Conservation (phyloP, 1,284 basidiomycete species). For the Sutorius eximius region DNA sequence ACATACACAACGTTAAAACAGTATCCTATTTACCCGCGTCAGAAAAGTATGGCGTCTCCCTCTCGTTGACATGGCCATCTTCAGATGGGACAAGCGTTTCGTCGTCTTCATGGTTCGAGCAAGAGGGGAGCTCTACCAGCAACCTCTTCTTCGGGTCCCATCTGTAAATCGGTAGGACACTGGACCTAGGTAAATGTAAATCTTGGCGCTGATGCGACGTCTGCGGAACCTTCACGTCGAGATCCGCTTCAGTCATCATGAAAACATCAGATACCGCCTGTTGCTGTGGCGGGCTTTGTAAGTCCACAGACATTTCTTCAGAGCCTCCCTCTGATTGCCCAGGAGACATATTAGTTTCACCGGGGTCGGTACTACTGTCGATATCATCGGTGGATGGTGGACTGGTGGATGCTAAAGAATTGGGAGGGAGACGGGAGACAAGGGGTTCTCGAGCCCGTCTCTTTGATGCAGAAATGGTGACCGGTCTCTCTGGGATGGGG, state of each 20-base stretch:
- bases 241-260: not conserved
- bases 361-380: not conserved
- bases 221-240: not conserved
- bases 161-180: conserved; percentile 9
- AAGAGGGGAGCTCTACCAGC: conserved; percentile 1
- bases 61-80: not conserved
- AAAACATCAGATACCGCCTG: not conserved
- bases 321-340: not conserved
- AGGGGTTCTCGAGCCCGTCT: not conserved
- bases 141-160: conserved; percentile 5
- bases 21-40: not conserved
- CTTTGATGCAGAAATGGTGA: not conserved
- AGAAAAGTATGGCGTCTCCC: conserved; percentile 5
- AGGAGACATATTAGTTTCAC: not conserved
- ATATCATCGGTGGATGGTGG: not conserved
- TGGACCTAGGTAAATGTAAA: not conserved
- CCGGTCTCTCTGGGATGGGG: conserved; percentile 16
- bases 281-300: not conserved
- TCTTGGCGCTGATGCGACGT: not conserved
- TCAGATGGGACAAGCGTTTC: conserved; percentile 19
- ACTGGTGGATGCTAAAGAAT: not conserved
- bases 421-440: not conserved
- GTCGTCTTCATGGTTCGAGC: conserved; percentile 14
- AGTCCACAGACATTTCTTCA: not conserved
- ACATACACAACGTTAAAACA: not conserved